These are phyloP conservation scores for Trichosporon ovoides DNA, from an alignment of 1,284 basidiomycete species.

Conservation along the genomic window DNA sequence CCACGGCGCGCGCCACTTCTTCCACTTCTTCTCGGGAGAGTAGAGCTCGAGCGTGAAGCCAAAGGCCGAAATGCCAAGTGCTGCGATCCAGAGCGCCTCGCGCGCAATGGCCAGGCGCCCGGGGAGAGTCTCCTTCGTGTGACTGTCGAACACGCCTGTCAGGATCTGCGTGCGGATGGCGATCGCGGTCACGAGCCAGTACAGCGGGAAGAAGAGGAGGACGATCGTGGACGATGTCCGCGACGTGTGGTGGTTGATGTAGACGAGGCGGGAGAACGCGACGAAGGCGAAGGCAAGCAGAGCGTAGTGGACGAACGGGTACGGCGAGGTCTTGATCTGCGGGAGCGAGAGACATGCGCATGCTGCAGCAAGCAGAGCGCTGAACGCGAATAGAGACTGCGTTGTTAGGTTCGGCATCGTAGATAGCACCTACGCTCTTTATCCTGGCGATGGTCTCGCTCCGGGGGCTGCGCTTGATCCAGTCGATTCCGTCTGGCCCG, in stretches of 20 bases:
- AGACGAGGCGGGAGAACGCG: slow-evolving; percentile 40
- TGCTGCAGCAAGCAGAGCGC: slow-evolving; percentile 53
- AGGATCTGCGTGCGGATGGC: slow-evolving; percentile 61
- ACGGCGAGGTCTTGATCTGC: slow-evolving; percentile 50
- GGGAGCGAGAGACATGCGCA: slow-evolving; percentile 56
- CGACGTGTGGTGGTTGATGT: slow-evolving; percentile 68
- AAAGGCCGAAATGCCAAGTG: slow-evolving; percentile 54
- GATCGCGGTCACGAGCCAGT: slow-evolving; percentile 55
- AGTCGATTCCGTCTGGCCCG: slow-evolving; percentile 14
- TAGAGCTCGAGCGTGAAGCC: slow-evolving; percentile 66
- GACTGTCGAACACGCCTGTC: slow-evolving; percentile 29
- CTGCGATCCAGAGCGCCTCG: slow-evolving; percentile 46
- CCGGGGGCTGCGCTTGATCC: slow-evolving; percentile 27
- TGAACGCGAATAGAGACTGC: slow-evolving; percentile 41
- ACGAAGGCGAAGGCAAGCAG: slow-evolving; percentile 31
- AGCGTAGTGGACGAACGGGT: slow-evolving; percentile 21
- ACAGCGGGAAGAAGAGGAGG: slow-evolving; percentile 78
- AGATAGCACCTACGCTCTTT: slow-evolving; percentile 62
- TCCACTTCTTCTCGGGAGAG: slow-evolving; percentile 58
- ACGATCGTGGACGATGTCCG: slow-evolving; percentile 69
- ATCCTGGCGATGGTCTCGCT: slow-evolving; percentile 55
- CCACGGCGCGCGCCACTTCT: slow-evolving; percentile 10
- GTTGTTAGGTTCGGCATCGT: slow-evolving; percentile 46
- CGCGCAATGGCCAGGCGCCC: slow-evolving; percentile 37
- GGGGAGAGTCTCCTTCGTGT: slow-evolving; percentile 20